Conservation (phyloP, 164 flowering plant genomes). For the Tinospora cordifolia region DNA sequence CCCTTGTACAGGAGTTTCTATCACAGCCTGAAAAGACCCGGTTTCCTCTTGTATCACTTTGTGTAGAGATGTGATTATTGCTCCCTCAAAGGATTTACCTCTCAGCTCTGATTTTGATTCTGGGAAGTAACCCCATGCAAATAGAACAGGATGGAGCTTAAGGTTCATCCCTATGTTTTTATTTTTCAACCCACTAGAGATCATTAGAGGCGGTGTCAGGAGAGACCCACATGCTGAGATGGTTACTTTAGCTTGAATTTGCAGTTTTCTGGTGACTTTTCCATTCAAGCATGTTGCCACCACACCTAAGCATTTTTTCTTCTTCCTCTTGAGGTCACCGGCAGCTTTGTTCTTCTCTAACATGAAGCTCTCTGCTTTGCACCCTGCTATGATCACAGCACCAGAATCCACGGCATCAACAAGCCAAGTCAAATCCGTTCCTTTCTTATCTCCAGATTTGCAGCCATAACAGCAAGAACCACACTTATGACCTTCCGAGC, state of each 20-base stretch:
- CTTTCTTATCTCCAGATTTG: constrained; percentile 48
- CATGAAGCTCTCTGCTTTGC: constrained; percentile 58
- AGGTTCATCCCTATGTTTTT: constrained; percentile 40
- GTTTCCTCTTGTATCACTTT: constrained; percentile 22
- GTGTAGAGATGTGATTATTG: constrained; percentile 32
- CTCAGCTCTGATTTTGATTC: constrained; percentile 19
- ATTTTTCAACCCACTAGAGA: constrained; percentile 51
- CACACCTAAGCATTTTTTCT: constrained; percentile 55
- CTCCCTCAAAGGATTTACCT: constrained; percentile 37
- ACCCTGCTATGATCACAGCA: constrained; percentile 64
- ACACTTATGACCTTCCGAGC: constrained; percentile 54
- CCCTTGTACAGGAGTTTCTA: constrained; percentile 30
- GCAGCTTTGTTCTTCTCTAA: constrained; percentile 29
- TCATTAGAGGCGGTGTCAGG: constrained; percentile 60
- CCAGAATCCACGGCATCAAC: constrained; percentile 61
- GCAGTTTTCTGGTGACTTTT: constrained; percentile 32
- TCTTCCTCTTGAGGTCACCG: constrained; percentile 5
- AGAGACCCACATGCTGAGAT: constrained; percentile 74
- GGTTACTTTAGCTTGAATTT: constrained; percentile 54
- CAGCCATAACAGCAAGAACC: constrained; percentile 68
- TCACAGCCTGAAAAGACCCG: constrained; percentile 14
- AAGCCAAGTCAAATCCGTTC: constrained; percentile 68
- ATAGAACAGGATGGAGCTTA: constrained; percentile 35
- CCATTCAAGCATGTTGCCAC: constrained; percentile 27
- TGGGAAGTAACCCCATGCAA: constrained; percentile 41